A percentile compares a stretch with the other conserved stretches of the same genome.
These are phyloP conservation scores for Pichia eremophila DNA, from an alignment of 805 yeast species.

Conservation along the genomic window DNA sequence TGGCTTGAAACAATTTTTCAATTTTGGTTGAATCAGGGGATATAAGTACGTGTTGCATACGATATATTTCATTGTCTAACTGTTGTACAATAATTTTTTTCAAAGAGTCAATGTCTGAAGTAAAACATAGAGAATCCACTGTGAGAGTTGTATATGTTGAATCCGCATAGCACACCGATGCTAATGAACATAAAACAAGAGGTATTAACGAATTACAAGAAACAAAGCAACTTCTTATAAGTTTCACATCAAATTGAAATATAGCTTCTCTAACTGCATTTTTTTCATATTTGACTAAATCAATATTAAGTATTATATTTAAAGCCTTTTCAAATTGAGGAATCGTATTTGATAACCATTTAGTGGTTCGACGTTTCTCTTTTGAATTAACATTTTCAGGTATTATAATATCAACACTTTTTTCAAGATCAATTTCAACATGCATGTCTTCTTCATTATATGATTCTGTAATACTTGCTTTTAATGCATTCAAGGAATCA, in stretches of 20 bases:
- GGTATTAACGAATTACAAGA: conserved; percentile 31
- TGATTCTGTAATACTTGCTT: background rate
- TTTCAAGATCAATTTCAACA: conserved; percentile 2
- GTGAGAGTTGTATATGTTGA: conserved; percentile 3
- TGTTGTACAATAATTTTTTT: background rate
- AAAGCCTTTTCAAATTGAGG: conserved; percentile 41
- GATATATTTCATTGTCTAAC: conserved; percentile 11
- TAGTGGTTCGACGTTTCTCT: conserved; percentile 31
- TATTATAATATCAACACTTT: conserved; percentile 8
- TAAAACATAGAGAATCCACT: conserved; percentile 11
- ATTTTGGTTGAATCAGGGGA: conserved; percentile 23
- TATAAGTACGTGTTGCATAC: conserved; percentile 12
- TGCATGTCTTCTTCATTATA: background rate
- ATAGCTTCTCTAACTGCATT: conserved; percentile 27
- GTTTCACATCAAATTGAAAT: conserved; percentile 20
- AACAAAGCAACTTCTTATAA: conserved; percentile 26
- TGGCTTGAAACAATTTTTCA: conserved; percentile 3
- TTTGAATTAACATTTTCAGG: conserved; percentile 8
- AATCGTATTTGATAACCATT: conserved; percentile 49
- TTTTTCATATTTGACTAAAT: conserved; percentile 14
- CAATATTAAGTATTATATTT: conserved; percentile 22
- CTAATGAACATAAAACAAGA: conserved; percentile 24
- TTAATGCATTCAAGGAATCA: conserved; percentile 11
- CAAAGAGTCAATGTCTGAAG: conserved; percentile 10
- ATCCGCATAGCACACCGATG: conserved; percentile 15